Evolutionary conservation across 176 grass and related monocot genomes (phyloP).

Genomic region (Canna indica): DNA sequence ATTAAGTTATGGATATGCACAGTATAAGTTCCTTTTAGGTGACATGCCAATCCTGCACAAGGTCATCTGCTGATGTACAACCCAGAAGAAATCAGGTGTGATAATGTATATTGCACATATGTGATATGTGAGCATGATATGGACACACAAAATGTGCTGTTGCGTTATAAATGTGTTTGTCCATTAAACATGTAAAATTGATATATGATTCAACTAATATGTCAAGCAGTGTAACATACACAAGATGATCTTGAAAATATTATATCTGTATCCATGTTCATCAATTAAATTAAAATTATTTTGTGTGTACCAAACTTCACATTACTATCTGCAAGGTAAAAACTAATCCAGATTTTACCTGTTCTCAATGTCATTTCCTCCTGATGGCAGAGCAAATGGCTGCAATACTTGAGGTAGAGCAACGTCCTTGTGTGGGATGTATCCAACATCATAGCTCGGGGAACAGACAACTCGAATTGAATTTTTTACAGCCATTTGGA

Average conservation of each 20-base stretch:
- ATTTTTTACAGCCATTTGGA: constrained; percentile 64
- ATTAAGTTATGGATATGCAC: too few species aligned
- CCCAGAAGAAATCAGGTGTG: too few species aligned
- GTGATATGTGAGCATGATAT: not conserved
- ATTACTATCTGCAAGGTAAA: not conserved
- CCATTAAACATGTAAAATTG: too few species aligned
- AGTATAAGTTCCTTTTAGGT: not conserved
- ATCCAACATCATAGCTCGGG: constrained; percentile 80
- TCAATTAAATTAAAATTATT: not conserved
- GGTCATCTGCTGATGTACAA: not conserved
- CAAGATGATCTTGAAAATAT: too few species aligned
- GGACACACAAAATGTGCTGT: not conserved
- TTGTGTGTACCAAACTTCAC: not conserved
- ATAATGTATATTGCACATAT: not conserved
- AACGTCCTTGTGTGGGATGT: constrained; percentile 77
- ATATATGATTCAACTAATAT: too few species aligned
- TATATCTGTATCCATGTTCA: not conserved
- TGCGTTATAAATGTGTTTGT: too few species aligned
- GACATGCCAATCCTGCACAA: not conserved
- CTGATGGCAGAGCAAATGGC: constrained; percentile 82
- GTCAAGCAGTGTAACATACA: too few species aligned
- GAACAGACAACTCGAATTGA: constrained; percentile 93
- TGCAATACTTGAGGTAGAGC: constrained; percentile 93
- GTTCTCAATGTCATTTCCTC: constrained; percentile 89
- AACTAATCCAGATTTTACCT: constrained; percentile 32